Evolutionary conservation across 1,284 basidiomycete genomes (phyloP), one percentile per base, ranked within the genome.

Genomic region (Pseudozyma thailandica): DNA sequence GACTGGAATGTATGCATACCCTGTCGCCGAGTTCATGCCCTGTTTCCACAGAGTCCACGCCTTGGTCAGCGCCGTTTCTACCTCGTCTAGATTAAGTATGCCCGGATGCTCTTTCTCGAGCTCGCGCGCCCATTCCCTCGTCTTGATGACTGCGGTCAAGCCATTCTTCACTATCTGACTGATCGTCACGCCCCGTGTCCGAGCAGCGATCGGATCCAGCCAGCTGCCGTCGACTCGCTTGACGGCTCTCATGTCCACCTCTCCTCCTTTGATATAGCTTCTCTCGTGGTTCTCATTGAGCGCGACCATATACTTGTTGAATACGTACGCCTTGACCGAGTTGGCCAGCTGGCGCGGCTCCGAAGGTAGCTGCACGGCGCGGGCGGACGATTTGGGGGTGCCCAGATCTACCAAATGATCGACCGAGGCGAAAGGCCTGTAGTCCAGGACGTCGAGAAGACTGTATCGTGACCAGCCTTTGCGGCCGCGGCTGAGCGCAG

Each of bases 361-460:
- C 4, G 37, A 8, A 38, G 37, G 37, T 20, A 38, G 37, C 18
- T 16, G 37, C 18, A 44, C 47, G 16, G 7, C n/a, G 21, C 6
- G 46, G 20, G 37, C 37, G 15, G 9, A 20, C 4, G 37, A 9
- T 9, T 20, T 8, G 18, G 4, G 9, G 8, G 13, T 38, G 15
- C 27, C 38, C 12, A 42, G 49, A 1, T 15, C 13, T 8, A 56
- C 53, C 5, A 56, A 39, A 18, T 37, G 31, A 6, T 47, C 30
- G 1, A 10, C 20, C 16, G 43, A 27, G 31, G 21, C 18, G 38
- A 41, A 26, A 16, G 31, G 31, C 9, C 37, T 26, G 8, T 41
- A 54, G 26, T 54, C 45, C 10, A 54, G 37, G 6, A 25, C 23
- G 2, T 45, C 3, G 15, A 38, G 44, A 8, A 54, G 37, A 25